Base-by-base conservation (phyloP, 768 basidiomycete species). In the Trametes elegans region DNA sequence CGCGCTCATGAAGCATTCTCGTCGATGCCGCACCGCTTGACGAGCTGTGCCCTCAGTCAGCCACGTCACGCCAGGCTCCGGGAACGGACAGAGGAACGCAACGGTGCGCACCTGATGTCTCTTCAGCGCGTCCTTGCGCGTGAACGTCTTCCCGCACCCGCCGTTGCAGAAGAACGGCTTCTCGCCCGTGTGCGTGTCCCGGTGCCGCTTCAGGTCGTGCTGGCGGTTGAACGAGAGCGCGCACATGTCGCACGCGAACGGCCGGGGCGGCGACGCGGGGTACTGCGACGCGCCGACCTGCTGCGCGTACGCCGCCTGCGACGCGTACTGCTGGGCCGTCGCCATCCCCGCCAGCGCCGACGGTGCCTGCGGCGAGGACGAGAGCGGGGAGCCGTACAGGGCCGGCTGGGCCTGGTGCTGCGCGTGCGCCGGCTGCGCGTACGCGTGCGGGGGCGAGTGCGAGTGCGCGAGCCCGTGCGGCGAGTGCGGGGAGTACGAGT, bases 131-230 rank as follows among this genome's bases (percentile, higher is more conserved):
- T 92, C 90, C 72, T 91, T 90, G 60, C 90, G 80, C 44, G 89
- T 92, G 66, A 91, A 92, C 3, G 89, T 90, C 76, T 91, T 91
- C 43, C 88, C 88, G 55, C 90, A 92, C 39, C 86, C 87, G 11
- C 87, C 88, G 62, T 90, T 90, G 70, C 90, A 92, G 16, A 83
- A 70, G 71, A 83, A 92, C 8, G 90, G 89, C 68, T 90, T 91
- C 70, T 91, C 89, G 32, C 89, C 89, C 5, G 87, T 87, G 71
- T 91, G 90, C 23, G 88, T 91, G 63, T 91, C 88, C 59, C 86
- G 77, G 71, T 93, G 90, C 31, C 90, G 80, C 67, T 91, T 91
- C 66, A 92, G 69, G 68, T 93, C 90, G 66, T 93, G 90, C 67
- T 89, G 87, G 39, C 90, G 82, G 66, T 90, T 90, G 74, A 93